Base-by-base conservation (phyloP, 106 monocot species). In the Phalaenopsis equestris region DNA sequence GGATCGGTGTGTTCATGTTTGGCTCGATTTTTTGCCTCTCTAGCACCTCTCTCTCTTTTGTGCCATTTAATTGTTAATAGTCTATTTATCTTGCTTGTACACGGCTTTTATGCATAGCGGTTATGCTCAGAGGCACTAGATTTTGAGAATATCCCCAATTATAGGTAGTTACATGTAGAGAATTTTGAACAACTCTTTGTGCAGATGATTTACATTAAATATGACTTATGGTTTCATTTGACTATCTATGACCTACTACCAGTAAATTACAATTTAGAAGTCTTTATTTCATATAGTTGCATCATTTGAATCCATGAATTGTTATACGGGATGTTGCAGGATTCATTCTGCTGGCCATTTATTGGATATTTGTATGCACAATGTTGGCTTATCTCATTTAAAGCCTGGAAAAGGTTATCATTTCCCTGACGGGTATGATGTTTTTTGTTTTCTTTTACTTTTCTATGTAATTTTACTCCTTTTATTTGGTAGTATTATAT, bases 321-420 rank as follows among this genome's bases (percentile, higher is more conserved):
- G 0, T 38, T 5, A 76, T 75, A 56, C 16, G 43, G 46, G 81
- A 73, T 83, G 12, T 82, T 87, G 67, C 84, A 91, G 94, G 74
- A 88, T 94, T 76, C 94, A 94, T 79, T 94, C 94, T 79, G 94
- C 91, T 64, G 94, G 94, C n/a, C 94, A 94, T 84, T 90, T 94
- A 81, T 78, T 94, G 78, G 94, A 94, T 86, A 88, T 90, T 67
- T 94, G 94, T 80, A 81, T 94, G 85, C 56, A 41, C 41, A 85
- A 88, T 68, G 61, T 90, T 15, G 88, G 94, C 14, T 85, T 90
- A 45, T 58, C 81, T 87, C 76, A 90, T 85, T 72, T 94, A 42
- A 86, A 90, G 45, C 85, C 94, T 39, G 87, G 83, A 45, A 94
- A 92, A 82, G 90, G 92, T 14, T 86, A 94, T 67, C 94, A 94